Percentiles rank a stretch among this genome's conserved stretches.
Conservation (phyloP, 352 stramenopile species). For the Globisporangium cederbergense region DNA sequence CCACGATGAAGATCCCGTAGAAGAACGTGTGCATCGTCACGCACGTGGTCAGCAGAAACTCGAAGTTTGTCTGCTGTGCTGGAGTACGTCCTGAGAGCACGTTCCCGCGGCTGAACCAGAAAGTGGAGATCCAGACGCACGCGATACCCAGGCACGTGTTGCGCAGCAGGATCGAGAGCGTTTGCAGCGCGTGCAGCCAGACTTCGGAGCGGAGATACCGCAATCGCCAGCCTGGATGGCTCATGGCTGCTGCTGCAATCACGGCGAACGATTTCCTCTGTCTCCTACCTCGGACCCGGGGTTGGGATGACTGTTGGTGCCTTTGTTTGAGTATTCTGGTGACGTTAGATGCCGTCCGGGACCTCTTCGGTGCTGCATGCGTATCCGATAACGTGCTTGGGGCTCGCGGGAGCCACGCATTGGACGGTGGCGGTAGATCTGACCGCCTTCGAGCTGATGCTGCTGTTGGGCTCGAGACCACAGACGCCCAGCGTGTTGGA, state of each 20-base stretch:
- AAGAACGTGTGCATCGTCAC: slow-evolving; percentile 15
- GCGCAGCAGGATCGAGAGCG: slow-evolving; percentile 21
- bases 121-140: slow-evolving; percentile 19
- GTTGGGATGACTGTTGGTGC: not conserved
- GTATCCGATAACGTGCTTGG: not conserved
- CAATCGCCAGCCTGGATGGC: not conserved
- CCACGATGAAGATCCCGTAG: slow-evolving; percentile 12
- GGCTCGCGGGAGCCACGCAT: not conserved
- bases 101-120: slow-evolving; percentile 25
- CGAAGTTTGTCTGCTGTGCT: slow-evolving; percentile 20
- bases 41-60: slow-evolving; percentile 25
- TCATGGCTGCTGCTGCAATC: not conserved
- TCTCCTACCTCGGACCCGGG: not conserved
- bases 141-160: slow-evolving; percentile 21
- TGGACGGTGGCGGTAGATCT: too few relatives aligned
- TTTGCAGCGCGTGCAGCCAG: slow-evolving; percentile 13
- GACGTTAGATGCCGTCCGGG: not conserved
- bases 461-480: not conserved
- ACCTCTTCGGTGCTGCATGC: not conserved
- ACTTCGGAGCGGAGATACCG: slow-evolving; percentile 8
- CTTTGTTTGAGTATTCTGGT: not conserved
- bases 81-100: slow-evolving; percentile 19
- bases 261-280: not conserved
- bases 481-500: not conserved
- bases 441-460: not conserved